Evolutionary conservation across 306 rosid species (phyloP), one percentile per base, ranked within the genome.

Genomic region (Geum urbanum): DNA sequence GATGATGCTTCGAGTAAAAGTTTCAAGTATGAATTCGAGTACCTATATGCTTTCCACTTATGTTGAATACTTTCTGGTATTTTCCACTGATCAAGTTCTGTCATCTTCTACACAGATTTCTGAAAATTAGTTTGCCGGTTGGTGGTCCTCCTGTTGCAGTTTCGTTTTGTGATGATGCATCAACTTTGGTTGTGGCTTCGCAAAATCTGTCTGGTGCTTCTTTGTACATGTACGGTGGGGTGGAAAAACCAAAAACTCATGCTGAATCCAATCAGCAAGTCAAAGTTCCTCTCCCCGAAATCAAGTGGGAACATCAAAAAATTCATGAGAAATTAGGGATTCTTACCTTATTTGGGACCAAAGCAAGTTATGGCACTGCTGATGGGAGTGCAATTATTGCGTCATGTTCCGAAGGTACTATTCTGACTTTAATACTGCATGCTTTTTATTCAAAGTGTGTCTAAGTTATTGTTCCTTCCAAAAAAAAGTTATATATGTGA

Each of bases 371-470:
- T 76, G 99, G 99, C 22, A 89, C 71, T 82, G 99, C 95, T 15
- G 99, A 95, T 87, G 96, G 99, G 66, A 91, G 99, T 82, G 73
- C 91, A 54, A 74, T 95, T 54, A 65, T 95, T 77, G 97, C 79
- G 69, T 95, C 99, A 13, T 95, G 97, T 80, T 95, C 99, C 6
- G 99, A 95, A 95, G 97, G 99, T 95, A 87, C 70, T n/a, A 72
- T 73, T 43, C 9, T 39, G 47, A 43, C 45, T 63, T 32, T n/a
- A 49, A 57, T 57, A 46, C 54, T 58, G 44, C 9, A 18, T 44
- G 51, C 16, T 18, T 50, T 69, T 22, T 24, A 48, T 16, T 20
- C 22, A 11, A 43, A 58, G 43, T 53, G 49, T 40, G 43, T 27
- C 74, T 55, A 56, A 43, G 15, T 43, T 55, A 16, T 12, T n/a